A percentile compares a stretch with the other conserved stretches of the same genome.
Evolutionary conservation across 371 early-diverging fungal genomes (phyloP).

Genomic region (Syncephalis plumigaleata): DNA sequence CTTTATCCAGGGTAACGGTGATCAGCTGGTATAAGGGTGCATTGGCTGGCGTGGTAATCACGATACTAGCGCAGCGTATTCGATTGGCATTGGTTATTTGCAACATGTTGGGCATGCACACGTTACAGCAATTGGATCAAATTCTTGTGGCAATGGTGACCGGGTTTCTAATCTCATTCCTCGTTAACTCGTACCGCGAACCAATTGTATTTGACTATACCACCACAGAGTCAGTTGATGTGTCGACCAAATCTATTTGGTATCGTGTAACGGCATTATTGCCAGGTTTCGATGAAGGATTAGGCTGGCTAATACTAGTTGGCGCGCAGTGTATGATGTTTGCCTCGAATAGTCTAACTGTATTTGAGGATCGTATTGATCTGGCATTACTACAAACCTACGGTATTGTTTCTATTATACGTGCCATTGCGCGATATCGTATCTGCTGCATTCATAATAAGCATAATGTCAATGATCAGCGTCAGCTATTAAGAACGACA

Average conservation of each 20-base stretch:
- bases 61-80: neutral
- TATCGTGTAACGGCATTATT: too few relatives aligned
- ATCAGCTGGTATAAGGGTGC: neutral
- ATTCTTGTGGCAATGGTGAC: neutral
- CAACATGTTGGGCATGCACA: constrained; percentile 1
- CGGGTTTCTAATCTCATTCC: neutral
- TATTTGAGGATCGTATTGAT: constrained; percentile 66
- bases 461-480: neutral
- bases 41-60: neutral
- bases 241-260: too few relatives aligned
- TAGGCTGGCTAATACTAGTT: constrained; percentile 15
- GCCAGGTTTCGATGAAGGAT: too few relatives aligned
- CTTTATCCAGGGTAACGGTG: neutral
- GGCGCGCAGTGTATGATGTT: constrained; percentile 38
- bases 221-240: too few relatives aligned
- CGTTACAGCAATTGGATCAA: neutral
- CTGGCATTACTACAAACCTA: constrained; percentile 40
- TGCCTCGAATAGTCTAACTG: constrained; percentile 76
- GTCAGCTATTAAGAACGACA: constrained; percentile 14
- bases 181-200: neutral
- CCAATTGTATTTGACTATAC: too few relatives aligned
- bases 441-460: neutral
- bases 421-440: constrained; percentile 8
- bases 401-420: constrained; percentile 20
- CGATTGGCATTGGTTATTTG: neutral